phyloP scores from a whole-genome alignment of 2,329 filamentous ascomycete genomes.

The Fusarium miscanthi region DNA sequence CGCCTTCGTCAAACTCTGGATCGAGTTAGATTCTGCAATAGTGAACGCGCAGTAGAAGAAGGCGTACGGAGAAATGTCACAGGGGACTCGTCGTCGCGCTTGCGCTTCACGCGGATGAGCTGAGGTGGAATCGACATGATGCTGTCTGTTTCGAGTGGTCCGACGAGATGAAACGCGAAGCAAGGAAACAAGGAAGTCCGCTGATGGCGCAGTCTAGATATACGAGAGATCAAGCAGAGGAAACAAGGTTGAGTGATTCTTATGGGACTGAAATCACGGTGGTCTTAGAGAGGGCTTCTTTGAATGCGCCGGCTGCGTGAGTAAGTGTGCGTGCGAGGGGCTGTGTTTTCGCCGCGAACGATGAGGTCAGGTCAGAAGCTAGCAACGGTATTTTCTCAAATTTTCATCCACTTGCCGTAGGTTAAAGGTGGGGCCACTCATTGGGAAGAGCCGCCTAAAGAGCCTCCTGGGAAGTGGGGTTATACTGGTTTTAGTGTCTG shows the following conservation, averaged over 20 bases:
- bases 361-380: conserved; percentile 40
- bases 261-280: background rate
- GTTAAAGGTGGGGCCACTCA: conserved; percentile 3
- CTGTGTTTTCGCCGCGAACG: background rate
- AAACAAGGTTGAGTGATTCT: background rate
- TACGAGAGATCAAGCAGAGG: background rate
- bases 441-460: background rate
- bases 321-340: background rate
- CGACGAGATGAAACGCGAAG: background rate
- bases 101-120: conserved; percentile 71
- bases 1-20: conserved; percentile 63
- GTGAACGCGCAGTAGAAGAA: conserved; percentile 8
- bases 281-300: background rate
- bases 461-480: conserved; percentile 16
- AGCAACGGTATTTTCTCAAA: conserved; percentile 1
- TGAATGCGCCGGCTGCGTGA: background rate
- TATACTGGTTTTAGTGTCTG: background rate
- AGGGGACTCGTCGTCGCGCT: conserved; percentile 64
- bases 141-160: background rate
- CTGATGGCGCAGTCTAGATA: background rate
- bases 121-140: conserved; percentile 68
- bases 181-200: background rate
- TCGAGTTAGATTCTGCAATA: conserved; percentile 28
- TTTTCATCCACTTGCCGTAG: conserved; percentile 26
- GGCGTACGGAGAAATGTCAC: conserved; percentile 66